Percentiles rank a stretch among this genome's conserved stretches.
Evolutionary conservation across 2,329 filamentous ascomycete species (phyloP).

Genomic region (Epichloe aotearoae): DNA sequence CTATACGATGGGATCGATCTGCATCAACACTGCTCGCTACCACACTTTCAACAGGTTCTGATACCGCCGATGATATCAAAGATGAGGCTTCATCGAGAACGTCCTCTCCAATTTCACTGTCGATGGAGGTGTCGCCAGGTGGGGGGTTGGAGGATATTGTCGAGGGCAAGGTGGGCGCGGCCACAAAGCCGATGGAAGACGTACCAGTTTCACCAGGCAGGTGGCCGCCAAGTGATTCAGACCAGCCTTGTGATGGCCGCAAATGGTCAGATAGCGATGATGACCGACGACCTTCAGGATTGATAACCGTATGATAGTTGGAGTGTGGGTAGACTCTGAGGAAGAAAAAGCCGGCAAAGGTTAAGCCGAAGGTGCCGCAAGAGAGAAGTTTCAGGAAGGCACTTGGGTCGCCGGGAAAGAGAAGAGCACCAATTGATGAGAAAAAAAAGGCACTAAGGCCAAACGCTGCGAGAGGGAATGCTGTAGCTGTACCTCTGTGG

Average conservation of each 20-base stretch:
- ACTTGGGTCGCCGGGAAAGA: constrained; percentile 74
- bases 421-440: constrained; percentile 60
- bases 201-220: constrained; percentile 50
- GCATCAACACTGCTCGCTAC: constrained; percentile 52
- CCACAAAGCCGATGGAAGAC: constrained; percentile 22
- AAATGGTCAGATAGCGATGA: not conserved
- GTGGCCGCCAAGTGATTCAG: constrained; percentile 13
- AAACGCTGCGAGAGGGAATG: constrained; percentile 84
- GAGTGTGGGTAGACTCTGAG: constrained; percentile 52
- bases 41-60: constrained; percentile 36
- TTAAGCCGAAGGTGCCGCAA: constrained; percentile 63
- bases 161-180: not conserved
- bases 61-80: constrained; percentile 56
- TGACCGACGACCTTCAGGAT: constrained; percentile 8
- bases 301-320: constrained; percentile 44
- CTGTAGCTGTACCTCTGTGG: constrained; percentile 84
- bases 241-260: not conserved
- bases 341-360: constrained; percentile 71
- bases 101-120: constrained; percentile 16
- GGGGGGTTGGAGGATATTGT: not conserved
- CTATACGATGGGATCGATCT: constrained; percentile 66
- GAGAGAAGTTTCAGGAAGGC: constrained; percentile 70
- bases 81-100: constrained; percentile 66
- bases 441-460: constrained; percentile 98
- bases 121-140: not conserved